Percentiles rank a stretch among this genome's conserved stretches.
Conservation (phyloP, 345 rosid genomes). For the Syzygium jambos region DNA sequence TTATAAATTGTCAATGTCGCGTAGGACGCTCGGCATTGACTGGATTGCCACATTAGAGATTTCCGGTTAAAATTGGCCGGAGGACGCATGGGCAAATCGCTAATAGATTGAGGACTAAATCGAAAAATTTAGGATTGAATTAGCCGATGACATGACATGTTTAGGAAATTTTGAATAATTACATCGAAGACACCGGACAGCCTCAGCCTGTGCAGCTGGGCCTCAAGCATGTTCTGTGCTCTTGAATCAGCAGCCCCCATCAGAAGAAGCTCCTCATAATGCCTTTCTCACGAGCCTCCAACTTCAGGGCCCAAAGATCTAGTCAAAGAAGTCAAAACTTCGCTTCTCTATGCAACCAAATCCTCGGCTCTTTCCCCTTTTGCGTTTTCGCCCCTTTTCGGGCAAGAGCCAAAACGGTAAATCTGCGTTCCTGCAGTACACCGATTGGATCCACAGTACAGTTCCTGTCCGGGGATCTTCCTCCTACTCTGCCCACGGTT, state of each 20-base stretch:
- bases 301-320: not conserved
- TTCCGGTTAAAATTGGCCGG: rapidly evolving
- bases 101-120: rapidly evolving
- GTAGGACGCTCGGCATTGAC: rapidly evolving
- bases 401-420: not conserved
- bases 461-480: not conserved
- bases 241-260: not conserved
- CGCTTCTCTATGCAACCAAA: not conserved
- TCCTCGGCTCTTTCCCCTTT: not conserved
- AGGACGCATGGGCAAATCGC: not conserved
- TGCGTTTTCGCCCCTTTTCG: not conserved
- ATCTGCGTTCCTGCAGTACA: not conserved
- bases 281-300: not conserved
- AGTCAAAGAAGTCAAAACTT: not conserved
- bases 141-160: rapidly evolving
- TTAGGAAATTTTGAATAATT: not conserved
- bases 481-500: not conserved
- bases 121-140: not conserved
- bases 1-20: not conserved
- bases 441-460: not conserved
- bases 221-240: not conserved
- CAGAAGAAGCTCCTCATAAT: not conserved
- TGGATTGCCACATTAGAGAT: rapidly evolving
- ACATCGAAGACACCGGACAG: rapidly evolving
- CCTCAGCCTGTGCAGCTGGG: not conserved